Evolutionary conservation across 495 filamentous ascomycete genomes (phyloP).

Genomic region (Halenospora varia): DNA sequence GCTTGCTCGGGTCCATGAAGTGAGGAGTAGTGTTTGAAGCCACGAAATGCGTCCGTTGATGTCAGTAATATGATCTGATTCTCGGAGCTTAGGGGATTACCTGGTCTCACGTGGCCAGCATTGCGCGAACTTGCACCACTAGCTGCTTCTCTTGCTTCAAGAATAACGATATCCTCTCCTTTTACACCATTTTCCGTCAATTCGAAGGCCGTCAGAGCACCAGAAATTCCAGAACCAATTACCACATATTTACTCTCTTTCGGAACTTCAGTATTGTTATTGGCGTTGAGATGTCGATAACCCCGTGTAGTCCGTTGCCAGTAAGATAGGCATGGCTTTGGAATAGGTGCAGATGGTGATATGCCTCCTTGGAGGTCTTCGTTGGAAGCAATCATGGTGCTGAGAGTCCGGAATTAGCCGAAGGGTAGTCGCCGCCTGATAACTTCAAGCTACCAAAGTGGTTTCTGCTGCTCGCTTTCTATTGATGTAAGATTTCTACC

Average conservation of each 20-base stretch:
- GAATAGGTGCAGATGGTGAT: slow-evolving; percentile 1
- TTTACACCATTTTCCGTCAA: slow-evolving; percentile 25
- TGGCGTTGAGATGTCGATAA: slow-evolving; percentile 30
- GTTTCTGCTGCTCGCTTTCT: neutral
- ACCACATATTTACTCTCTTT: slow-evolving; percentile 20
- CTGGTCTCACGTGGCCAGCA: slow-evolving; percentile 30
- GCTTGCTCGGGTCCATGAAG: slow-evolving; percentile 26
- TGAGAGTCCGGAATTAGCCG: neutral
- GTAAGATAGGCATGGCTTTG: slow-evolving; percentile 62
- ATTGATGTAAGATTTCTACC: neutral
- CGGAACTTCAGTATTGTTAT: slow-evolving; percentile 15
- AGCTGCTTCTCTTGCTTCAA: slow-evolving; percentile 29
- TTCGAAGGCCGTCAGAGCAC: slow-evolving; percentile 26
- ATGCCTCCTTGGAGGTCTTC: neutral
- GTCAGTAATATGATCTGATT: neutral
- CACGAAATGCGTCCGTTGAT: slow-evolving; percentile 27
- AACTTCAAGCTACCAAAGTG: neutral
- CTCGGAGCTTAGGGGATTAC: no score
- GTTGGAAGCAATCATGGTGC: slow-evolving; percentile 6
- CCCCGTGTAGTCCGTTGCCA: slow-evolving; percentile 58
- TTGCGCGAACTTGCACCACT: slow-evolving; percentile 30
- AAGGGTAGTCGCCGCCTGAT: neutral
- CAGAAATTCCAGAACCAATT: slow-evolving; percentile 30
- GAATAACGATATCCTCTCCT: slow-evolving; percentile 24
- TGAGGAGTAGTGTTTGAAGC: slow-evolving; percentile 25